Base-by-base conservation (phyloP, 805 yeast genomes). In the Geotrichum ghanense region DNA sequence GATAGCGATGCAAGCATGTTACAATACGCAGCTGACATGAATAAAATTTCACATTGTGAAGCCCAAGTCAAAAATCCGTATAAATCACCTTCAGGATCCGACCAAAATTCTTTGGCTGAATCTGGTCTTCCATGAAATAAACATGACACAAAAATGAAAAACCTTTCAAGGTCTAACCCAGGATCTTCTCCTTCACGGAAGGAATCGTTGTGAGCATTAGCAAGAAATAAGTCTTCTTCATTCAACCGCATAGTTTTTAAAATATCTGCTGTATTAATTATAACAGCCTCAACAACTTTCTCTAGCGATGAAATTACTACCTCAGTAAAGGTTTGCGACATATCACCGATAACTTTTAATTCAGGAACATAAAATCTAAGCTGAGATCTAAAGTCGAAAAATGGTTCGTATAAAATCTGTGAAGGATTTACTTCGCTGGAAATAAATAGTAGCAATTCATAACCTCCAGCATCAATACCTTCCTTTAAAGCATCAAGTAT, bases 31-130 rank as follows among this genome's bases (percentile, higher is more conserved):
- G 97, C 83, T 45, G 86, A 76, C 67, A 88, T 85, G 43, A 87
- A 68, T 7, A 90, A 81, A 14, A 86, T 86, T 50, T 80, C 87
- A 56, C 84, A 79, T 49, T 77, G 78, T 1, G 92, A 71, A 0
- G 95, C 94, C 97, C 97, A 92, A 47, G 76, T 76, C 37, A 90
- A 69, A 53, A 92, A 89, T 0, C 95, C 97, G 56, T 76, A 72
- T 1, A 86, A 69, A 48, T 79, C 79, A 12, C 81, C 74, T 45
- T 74, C 78, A 17, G 74, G 67, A 51, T 82, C 85, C 10, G 63
- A 60, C 95, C 95, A 89, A 57, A 85, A 83, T 6, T 45, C 46
- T 1, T 70, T 56, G 12, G 83, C 74, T 5, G 80, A 64, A 0
- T 73, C 72, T 0, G 80, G 77, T 48, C 95, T 70, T 16, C 75